Evolutionary conservation across 1,139 yeast genomes (phyloP).

Genomic region (Taphrina betulina): DNA sequence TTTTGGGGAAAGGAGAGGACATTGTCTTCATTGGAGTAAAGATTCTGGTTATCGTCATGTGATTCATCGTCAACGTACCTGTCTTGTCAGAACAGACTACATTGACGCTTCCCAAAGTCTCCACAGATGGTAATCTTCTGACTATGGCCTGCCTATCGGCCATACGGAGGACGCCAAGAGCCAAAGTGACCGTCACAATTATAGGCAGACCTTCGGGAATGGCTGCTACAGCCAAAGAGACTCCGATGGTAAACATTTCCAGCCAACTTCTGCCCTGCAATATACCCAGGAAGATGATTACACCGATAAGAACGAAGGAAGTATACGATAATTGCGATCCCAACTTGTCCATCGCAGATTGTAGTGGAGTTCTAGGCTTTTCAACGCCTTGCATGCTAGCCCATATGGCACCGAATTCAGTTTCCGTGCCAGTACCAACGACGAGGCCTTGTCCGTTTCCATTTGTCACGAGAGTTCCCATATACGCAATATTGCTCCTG

Average conservation of each 20-base stretch:
- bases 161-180: slow-evolving; percentile 93
- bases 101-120: slow-evolving; percentile 90
- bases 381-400: slow-evolving; percentile 87
- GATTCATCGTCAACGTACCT: slow-evolving; percentile 91
- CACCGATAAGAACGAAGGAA: slow-evolving; percentile 80
- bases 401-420: slow-evolving; percentile 87
- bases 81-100: slow-evolving; percentile 95
- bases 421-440: slow-evolving; percentile 80
- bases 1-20: slow-evolving; percentile 23
- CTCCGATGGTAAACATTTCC: slow-evolving; percentile 96
- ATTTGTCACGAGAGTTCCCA: slow-evolving; percentile 95
- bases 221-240: slow-evolving; percentile 95
- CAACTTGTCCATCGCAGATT: slow-evolving; percentile 87
- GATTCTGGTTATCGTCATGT: slow-evolving; percentile 82
- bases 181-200: slow-evolving; percentile 92
- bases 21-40: slow-evolving; percentile 75
- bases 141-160: slow-evolving; percentile 91
- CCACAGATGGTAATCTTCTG: slow-evolving; percentile 88
- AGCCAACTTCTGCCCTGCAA: slow-evolving; percentile 90
- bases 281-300: slow-evolving; percentile 82
- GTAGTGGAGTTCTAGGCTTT: slow-evolving; percentile 94
- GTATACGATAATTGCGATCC: slow-evolving; percentile 84
- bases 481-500: slow-evolving; percentile 75
- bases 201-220: slow-evolving; percentile 97
- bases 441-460: slow-evolving; percentile 91